Evolutionary conservation across 2,329 filamentous ascomycete genomes (phyloP), one percentile per base, ranked within the genome.

Genomic region (Alternaria hordeiaustralica): DNA sequence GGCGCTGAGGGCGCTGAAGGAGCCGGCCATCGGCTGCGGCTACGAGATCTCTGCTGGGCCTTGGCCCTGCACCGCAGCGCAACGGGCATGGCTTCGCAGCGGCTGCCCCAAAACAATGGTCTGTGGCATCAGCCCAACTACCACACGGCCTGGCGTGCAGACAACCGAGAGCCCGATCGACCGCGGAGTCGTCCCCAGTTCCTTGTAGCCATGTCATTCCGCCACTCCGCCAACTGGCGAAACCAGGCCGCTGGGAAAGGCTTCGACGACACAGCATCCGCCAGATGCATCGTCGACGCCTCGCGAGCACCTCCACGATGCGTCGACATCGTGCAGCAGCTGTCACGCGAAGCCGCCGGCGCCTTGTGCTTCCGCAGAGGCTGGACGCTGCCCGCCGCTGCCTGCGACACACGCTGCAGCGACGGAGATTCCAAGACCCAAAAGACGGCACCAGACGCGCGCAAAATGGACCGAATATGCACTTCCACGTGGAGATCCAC

Each of bases 401-500:
- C 30, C 55, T 58, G 57, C 60, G 30, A 46, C 47, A 43, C 21
- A n/a, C 56, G 58, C 57, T 25, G 55, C 41, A 41, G 44, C 61
- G 45, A 55, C 26, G 30, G 12, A 28, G 46, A 58, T 23, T 18
- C 49, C 28, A 30, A 58, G 62, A 28, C 61, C n/a, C 50, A 62
- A 30, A 28, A 53, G 49, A 55, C 59, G 60, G 59, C 62, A 64
- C 58, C 66, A 71, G 68, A 71, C 67, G 69, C 70, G 64, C 67
- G 69, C 68, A 70, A 71, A 60, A 62, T 53, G 46, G 55, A 63
- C 63, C 49, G 63, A 60, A 54, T 58, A 63, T 67, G 65, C 62
- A 49, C 61, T 64, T 68, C 77, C 76, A 79, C 77, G 77, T 79
- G 76, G 77, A 66, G 65, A 77, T 75, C 66, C 69, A 68, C 70